These are phyloP conservation scores for Cerrena zonata DNA, from an alignment of 1,284 basidiomycete species.

Conservation along the genomic window DNA sequence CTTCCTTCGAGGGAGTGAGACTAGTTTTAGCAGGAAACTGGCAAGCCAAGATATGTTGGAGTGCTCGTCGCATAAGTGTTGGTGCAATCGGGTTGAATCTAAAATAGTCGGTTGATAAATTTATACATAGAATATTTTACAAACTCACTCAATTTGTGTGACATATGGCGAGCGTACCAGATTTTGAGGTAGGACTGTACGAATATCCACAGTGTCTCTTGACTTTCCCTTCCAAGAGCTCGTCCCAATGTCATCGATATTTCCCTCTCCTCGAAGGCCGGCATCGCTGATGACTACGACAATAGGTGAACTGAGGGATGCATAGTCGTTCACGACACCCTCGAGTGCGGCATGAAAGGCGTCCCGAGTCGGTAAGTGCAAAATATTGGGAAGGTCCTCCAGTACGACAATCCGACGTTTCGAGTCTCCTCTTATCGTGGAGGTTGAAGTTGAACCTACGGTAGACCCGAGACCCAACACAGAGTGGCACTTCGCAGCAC, in stretches of 20 bases:
- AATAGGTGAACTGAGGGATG: slow-evolving; percentile 40
- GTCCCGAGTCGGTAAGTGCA: slow-evolving; percentile 66
- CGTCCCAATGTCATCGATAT: slow-evolving; percentile 44
- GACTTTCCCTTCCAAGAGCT: slow-evolving; percentile 38
- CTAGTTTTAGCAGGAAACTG: slow-evolving; percentile 36
- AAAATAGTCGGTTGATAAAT: slow-evolving; percentile 8
- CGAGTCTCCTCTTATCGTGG: slow-evolving; percentile 6
- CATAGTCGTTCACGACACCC: slow-evolving; percentile 41
- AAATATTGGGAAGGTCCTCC: slow-evolving; percentile 88
- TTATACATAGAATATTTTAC: not conserved
- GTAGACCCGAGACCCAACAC: slow-evolving; percentile 36
- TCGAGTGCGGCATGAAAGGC: slow-evolving; percentile 74
- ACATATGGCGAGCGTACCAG: slow-evolving; percentile 62
- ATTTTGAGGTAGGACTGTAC: slow-evolving; percentile 59
- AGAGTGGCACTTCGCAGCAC: slow-evolving; percentile 62
- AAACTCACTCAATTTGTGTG: slow-evolving; percentile 64
- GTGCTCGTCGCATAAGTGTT: slow-evolving; percentile 77
- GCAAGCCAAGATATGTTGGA: slow-evolving; percentile 57
- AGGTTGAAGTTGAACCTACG: slow-evolving; percentile 1
- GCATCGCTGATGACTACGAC: slow-evolving; percentile 83
- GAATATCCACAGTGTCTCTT: slow-evolving; percentile 59
- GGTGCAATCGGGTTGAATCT: slow-evolving; percentile 90
- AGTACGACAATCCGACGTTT: slow-evolving; percentile 69
- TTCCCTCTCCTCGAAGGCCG: slow-evolving; percentile 65
- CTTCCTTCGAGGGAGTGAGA: slow-evolving; percentile 48